These are phyloP conservation scores for Umbelopsis sp. DNA, from an alignment of 192 early-diverging fungal species.

Conservation along the genomic window DNA sequence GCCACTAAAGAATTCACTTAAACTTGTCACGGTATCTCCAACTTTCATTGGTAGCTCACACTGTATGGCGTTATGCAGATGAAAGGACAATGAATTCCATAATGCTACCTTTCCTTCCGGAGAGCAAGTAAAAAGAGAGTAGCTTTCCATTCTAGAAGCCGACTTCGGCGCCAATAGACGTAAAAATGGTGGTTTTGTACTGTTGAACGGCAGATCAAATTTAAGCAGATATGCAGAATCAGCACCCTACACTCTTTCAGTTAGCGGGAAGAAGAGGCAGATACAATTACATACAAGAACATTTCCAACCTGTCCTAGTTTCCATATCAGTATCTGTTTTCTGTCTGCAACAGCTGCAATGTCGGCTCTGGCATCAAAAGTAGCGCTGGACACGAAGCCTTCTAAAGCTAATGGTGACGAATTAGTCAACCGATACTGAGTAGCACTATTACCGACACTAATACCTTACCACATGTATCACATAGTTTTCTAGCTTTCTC, in stretches of 20 bases:
- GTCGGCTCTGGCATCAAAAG: background rate
- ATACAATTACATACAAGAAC: background rate
- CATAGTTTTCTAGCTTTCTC: constrained; percentile 7
- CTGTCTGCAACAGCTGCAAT: background rate
- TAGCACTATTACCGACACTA: background rate
- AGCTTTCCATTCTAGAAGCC: constrained; percentile 11
- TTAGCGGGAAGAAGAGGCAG: background rate
- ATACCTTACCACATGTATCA: background rate
- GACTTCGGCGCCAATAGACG: background rate
- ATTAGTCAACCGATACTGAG: no score
- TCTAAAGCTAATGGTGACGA: background rate
- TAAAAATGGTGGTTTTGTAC: background rate
- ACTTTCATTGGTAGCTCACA: background rate
- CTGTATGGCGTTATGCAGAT: background rate
- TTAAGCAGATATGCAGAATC: background rate
- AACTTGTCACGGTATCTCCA: constrained; percentile 1
- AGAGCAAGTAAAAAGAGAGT: background rate
- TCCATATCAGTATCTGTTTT: background rate
- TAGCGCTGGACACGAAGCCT: background rate
- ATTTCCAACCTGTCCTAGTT: constrained; percentile 2
- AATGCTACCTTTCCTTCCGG: background rate
- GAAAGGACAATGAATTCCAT: constrained; percentile 6
- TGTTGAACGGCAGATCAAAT: background rate
- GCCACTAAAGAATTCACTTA: background rate
- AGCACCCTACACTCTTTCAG: background rate